These are phyloP conservation scores for Baorangia bicolor DNA, from an alignment of 768 basidiomycete species.

Conservation along the genomic window DNA sequence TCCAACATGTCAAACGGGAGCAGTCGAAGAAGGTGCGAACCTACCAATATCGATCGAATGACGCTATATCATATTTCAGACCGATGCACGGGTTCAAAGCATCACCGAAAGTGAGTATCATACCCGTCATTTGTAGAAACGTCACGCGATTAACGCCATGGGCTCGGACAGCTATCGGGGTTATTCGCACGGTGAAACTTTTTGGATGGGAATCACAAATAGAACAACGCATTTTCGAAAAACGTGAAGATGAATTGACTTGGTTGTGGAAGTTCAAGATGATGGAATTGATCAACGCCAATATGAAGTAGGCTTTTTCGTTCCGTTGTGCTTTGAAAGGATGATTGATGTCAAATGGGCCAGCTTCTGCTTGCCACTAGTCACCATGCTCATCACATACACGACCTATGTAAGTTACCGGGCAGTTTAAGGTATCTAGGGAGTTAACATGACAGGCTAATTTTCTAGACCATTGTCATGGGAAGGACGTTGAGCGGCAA, in stretches of 20 bases:
- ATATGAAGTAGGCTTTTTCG: background rate
- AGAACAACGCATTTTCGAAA: background rate
- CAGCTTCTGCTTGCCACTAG: constrained; percentile 1
- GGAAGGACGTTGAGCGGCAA: background rate
- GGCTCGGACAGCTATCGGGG: background rate
- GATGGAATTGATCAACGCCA: background rate
- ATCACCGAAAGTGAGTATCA: background rate
- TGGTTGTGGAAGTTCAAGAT: background rate
- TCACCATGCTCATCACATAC: background rate
- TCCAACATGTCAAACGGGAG: background rate
- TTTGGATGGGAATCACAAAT: constrained; percentile 2
- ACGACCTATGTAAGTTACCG: background rate
- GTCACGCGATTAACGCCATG: background rate
- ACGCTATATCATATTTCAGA: background rate
- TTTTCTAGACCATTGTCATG: background rate
- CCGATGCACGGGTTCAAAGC: background rate
- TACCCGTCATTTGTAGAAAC: background rate
- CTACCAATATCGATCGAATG: background rate
- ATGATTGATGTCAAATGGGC: background rate
- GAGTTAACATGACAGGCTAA: background rate
- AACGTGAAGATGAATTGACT: constrained; percentile 1
- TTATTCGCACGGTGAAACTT: constrained; percentile 2
- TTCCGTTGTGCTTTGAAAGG: too few relatives aligned
- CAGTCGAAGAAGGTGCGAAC: background rate
- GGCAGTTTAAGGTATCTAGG: too few relatives aligned